phyloP scores from a whole-genome alignment of 495 filamentous ascomycete genomes.

The Talaromyces ruber region DNA sequence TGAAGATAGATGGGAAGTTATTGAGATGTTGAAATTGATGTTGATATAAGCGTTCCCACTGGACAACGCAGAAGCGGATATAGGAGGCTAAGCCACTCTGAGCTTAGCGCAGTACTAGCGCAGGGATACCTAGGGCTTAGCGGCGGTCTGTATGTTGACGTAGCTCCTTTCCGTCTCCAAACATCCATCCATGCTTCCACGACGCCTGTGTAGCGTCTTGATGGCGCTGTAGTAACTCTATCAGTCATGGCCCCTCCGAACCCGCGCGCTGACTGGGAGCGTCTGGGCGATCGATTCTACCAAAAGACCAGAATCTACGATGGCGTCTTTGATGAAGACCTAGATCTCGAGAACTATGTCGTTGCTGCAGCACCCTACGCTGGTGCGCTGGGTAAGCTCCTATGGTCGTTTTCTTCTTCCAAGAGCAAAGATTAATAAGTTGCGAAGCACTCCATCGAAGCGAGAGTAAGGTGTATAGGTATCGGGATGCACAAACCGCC shows the following conservation, averaged over 20 bases:
- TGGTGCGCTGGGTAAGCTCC: slow-evolving; percentile 72
- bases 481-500: slow-evolving; percentile 58
- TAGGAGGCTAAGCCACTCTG: neutral
- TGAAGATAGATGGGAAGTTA: neutral
- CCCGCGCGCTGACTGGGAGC: slow-evolving; percentile 90
- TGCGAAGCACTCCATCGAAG: slow-evolving; percentile 78
- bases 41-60: slow-evolving; percentile 3
- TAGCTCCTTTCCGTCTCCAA: neutral
- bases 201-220: neutral
- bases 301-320: slow-evolving; percentile 89
- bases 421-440: neutral
- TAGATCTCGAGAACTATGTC: slow-evolving; percentile 92
- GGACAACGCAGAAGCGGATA: neutral
- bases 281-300: slow-evolving; percentile 85
- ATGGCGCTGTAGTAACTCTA: neutral
- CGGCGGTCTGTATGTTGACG: neutral
- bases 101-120: neutral
- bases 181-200: neutral
- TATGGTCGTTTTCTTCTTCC: slow-evolving; percentile 11
- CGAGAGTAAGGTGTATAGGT: slow-evolving; percentile 71
- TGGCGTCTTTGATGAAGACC: slow-evolving; percentile 79
- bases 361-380: slow-evolving; percentile 90
- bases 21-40: neutral
- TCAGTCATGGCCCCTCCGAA: slow-evolving; percentile 34
- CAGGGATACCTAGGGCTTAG: neutral